Base-by-base conservation (phyloP, 2,329 filamentous ascomycete genomes). In the Bretziella fagacearum region DNA sequence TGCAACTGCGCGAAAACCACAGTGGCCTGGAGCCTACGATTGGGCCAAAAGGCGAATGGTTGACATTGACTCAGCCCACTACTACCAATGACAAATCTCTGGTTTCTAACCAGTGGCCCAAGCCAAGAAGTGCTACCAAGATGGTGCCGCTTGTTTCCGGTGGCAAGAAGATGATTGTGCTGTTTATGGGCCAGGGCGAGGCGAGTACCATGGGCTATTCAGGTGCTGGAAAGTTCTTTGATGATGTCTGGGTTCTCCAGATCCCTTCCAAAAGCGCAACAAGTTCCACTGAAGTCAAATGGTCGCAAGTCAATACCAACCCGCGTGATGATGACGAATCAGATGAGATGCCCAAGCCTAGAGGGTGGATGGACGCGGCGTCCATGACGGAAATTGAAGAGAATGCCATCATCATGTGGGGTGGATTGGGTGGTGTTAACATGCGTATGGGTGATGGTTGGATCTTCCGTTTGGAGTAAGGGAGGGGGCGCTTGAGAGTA, bases 171-270 rank as follows among this genome's bases (percentile, higher is more conserved):
- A 78, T 76, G 57, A 65, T 81, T 11, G 62, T 81, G 10, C 63
- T 79, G n/a, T 58, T 71, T 39, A 67, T 80, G 52, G 77, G 77
- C 37, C 74, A 80, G 60, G 59, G 63, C 20, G 60, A 64, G 35
- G 66, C 73, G 2, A 69, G 66, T 53, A 55, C 59, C 10, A 58
- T 65, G 2, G 71, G 70, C 23, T 67, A 73, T 54, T 64, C 63
- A 15, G 68, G 60, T 13, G 67, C 70, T 2, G 73, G 70, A 20
- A 66, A 64, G 49, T 77, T 75, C 58, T 69, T 67, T 61, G 60
- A 65, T 52, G 76, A 81, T 56, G 68, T 77, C 15, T 81, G 77
- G 77, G 66, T 69, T 13, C 80, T 77, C 60, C 71, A 77, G 59
- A 66, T 77, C 15, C 74, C 51, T 51, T 66, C 66, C 32, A 59